Evolutionary conservation across 2,329 filamentous ascomycete genomes (phyloP).

Genomic region (Xylaria hypoxylon): DNA sequence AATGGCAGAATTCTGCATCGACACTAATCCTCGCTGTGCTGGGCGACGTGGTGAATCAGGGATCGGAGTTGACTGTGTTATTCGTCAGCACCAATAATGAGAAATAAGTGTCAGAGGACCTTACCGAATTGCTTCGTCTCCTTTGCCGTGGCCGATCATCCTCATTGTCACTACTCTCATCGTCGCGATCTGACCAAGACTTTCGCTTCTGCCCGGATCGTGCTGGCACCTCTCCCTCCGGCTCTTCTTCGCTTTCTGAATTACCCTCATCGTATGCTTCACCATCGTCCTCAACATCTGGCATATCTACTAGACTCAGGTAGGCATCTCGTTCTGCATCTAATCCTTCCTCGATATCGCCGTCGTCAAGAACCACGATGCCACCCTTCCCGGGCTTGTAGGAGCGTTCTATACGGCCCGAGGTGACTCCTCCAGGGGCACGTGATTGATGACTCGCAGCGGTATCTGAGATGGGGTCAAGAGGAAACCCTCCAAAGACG

Average conservation of each 20-base stretch:
- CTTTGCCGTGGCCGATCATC: slow-evolving; percentile 82
- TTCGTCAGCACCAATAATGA: slow-evolving; percentile 52
- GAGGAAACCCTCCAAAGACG: slow-evolving; percentile 81
- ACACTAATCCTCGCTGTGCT: slow-evolving; percentile 69
- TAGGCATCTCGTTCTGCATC: slow-evolving; percentile 82
- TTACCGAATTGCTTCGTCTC: slow-evolving; percentile 87
- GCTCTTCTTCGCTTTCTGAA: slow-evolving; percentile 68
- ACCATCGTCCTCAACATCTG: slow-evolving; percentile 81
- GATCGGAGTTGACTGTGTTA: slow-evolving; percentile 71
- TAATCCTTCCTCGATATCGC: slow-evolving; percentile 90
- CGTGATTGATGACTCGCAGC: slow-evolving; percentile 61
- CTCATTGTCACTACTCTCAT: slow-evolving; percentile 78
- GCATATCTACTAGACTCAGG: slow-evolving; percentile 88
- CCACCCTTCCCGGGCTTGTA: slow-evolving; percentile 87
- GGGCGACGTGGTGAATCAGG: slow-evolving; percentile 72
- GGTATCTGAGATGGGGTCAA: slow-evolving; percentile 63
- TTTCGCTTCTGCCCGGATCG: slow-evolving; percentile 78
- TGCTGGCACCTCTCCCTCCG: slow-evolving; percentile 58
- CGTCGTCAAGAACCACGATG: slow-evolving; percentile 94
- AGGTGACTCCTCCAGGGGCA: slow-evolving; percentile 74
- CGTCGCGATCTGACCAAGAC: slow-evolving; percentile 78
- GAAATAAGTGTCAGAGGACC: slow-evolving; percentile 44
- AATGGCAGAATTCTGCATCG: slow-evolving; percentile 61
- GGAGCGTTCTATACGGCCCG: slow-evolving; percentile 75
- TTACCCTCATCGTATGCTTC: slow-evolving; percentile 70